Percentiles rank a stretch among this genome's conserved stretches.
Evolutionary conservation across 2,329 filamentous ascomycete genomes (phyloP).

Genomic region (Lasiodiplodia hormozganensis): DNA sequence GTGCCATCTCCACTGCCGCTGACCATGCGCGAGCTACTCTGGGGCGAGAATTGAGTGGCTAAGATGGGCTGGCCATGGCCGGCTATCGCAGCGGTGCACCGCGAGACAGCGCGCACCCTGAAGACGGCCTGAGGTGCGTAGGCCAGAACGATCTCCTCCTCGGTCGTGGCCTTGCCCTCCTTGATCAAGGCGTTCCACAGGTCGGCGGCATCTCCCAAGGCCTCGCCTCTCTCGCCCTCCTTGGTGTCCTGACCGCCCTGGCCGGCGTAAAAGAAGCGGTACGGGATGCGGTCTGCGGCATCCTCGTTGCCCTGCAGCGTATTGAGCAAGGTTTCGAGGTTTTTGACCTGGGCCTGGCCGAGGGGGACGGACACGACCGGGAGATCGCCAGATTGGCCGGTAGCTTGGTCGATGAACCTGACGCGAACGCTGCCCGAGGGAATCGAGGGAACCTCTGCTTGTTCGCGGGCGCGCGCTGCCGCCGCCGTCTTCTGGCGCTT

Average conservation of each 20-base stretch:
- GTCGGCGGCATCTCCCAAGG: slow-evolving; percentile 55
- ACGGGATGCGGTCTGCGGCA: slow-evolving; percentile 65
- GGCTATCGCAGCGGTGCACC: slow-evolving; percentile 85
- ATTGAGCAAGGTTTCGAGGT: slow-evolving; percentile 86
- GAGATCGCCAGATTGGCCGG: slow-evolving; percentile 70
- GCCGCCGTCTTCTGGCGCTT: slow-evolving; percentile 84
- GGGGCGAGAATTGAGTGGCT: slow-evolving; percentile 83
- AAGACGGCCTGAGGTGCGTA: slow-evolving; percentile 86
- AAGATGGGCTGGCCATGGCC: slow-evolving; percentile 94
- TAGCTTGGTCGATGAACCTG: slow-evolving; percentile 85
- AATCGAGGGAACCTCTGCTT: slow-evolving; percentile 76
- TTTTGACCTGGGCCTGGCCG: slow-evolving; percentile 85
- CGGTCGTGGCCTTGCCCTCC: slow-evolving; percentile 40
- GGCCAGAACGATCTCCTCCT: slow-evolving; percentile 23
- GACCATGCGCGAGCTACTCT: slow-evolving; percentile 76
- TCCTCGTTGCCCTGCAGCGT: slow-evolving; percentile 74
- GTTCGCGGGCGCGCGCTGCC: slow-evolving; percentile 72
- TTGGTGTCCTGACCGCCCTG: slow-evolving; percentile 36
- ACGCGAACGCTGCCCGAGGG: slow-evolving; percentile 81
- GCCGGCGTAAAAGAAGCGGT: slow-evolving; percentile 66
- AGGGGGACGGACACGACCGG: slow-evolving; percentile 76
- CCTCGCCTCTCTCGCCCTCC: slow-evolving; percentile 42
- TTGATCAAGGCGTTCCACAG: slow-evolving; percentile 50
- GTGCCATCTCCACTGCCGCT: slow-evolving; percentile 92
- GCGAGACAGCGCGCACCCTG: slow-evolving; percentile 87